Conservation (phyloP, 2,329 filamentous ascomycete genomes). For the Fusarium marasasianum region DNA sequence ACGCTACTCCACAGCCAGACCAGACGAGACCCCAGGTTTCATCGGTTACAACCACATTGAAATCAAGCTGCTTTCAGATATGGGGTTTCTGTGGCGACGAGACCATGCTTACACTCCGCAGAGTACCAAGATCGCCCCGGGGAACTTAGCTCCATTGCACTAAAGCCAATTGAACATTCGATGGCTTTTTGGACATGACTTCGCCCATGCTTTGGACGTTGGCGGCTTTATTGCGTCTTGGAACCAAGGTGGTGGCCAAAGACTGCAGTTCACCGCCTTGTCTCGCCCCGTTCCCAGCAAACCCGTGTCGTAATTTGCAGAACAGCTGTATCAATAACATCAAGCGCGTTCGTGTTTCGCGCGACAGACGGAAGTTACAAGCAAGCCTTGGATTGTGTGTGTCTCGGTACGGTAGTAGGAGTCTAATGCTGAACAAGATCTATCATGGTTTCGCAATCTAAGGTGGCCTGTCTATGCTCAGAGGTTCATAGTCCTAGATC, state of each 20-base stretch:
- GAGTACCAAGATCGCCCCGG: neutral
- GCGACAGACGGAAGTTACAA: neutral
- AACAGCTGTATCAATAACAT: neutral
- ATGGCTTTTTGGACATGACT: neutral
- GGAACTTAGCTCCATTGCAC: neutral
- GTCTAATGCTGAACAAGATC: neutral
- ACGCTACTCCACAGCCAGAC: neutral
- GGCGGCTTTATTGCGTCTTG: neutral
- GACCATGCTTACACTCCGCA: neutral
- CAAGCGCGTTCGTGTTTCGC: neutral
- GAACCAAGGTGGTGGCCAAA: neutral
- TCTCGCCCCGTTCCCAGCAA: neutral
- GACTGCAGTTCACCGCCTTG: neutral
- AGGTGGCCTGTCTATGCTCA: neutral
- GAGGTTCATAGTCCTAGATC: neutral
- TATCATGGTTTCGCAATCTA: neutral
- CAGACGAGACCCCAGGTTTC: neutral
- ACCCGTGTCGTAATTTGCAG: neutral
- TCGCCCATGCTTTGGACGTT: neutral
- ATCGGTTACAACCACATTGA: neutral
- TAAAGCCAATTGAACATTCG: neutral
- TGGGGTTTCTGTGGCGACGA: constrained; percentile 7
- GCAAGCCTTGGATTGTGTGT: neutral
- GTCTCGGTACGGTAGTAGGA: neutral
- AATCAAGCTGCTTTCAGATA: neutral